Conservation (phyloP, 1,139 yeast genomes). For the Wickerhamomyces sp. region DNA sequence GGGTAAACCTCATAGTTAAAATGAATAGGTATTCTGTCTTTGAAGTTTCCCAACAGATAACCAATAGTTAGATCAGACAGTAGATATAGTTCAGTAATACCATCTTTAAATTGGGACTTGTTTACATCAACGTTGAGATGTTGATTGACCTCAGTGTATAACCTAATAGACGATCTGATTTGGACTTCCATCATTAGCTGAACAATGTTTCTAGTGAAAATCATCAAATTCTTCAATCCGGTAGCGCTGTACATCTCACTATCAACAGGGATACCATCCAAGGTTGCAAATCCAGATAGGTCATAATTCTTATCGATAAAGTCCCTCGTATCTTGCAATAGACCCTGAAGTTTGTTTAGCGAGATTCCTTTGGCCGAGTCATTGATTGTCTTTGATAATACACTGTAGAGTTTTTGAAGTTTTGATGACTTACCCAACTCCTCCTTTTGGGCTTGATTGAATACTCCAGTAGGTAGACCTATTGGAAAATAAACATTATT, state of each 20-base stretch:
- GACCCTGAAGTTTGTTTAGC: neutral
- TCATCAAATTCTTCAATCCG: constrained; percentile 8
- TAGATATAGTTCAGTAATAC: no score
- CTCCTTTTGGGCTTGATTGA: constrained; percentile 12
- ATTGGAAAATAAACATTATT: constrained; percentile 13
- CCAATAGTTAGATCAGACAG: constrained; percentile 9
- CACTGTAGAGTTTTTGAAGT: constrained; percentile 5
- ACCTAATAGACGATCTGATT: constrained; percentile 6
- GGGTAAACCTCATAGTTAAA: no score
- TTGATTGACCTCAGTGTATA: constrained; percentile 12
- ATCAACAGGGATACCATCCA: neutral
- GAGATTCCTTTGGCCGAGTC: no score
- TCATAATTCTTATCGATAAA: constrained; percentile 9
- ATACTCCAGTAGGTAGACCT: constrained; percentile 8
- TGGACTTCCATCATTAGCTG: constrained; percentile 11
- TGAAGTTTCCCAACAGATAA: constrained; percentile 10
- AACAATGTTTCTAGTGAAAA: constrained; percentile 5
- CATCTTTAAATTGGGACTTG: constrained; percentile 5
- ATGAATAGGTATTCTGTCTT: no score
- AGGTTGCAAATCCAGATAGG: constrained; percentile 3
- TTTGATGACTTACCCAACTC: constrained; percentile 2
- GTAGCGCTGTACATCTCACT: constrained; percentile 1
- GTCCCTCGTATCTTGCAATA: constrained; percentile 6
- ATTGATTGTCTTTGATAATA: constrained; percentile 1
- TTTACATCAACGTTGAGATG: constrained; percentile 7